Conservation (phyloP, 108 stramenopile genomes). For the Skeletonema costatum region DNA sequence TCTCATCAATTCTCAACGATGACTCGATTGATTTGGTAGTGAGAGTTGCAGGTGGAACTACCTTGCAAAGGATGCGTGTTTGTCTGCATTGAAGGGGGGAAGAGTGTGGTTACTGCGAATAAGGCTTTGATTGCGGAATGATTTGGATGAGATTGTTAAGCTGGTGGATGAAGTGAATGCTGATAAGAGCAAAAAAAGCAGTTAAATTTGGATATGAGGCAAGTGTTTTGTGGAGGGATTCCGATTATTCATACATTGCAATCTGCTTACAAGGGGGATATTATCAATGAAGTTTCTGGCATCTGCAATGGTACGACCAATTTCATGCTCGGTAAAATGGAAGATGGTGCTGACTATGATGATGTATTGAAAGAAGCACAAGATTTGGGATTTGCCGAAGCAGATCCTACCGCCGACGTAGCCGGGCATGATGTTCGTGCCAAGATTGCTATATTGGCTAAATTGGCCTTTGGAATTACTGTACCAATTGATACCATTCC, state of each 20-base stretch:
- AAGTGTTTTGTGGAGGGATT: slow-evolving; percentile 84
- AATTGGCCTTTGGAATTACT: slow-evolving; percentile 85
- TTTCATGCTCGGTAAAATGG: slow-evolving; percentile 82
- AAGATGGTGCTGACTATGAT: slow-evolving; percentile 63
- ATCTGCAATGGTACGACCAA: slow-evolving; percentile 90
- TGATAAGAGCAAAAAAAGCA: slow-evolving; percentile 3
- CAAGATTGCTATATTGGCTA: slow-evolving; percentile 89
- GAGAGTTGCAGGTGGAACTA: slow-evolving; percentile 77
- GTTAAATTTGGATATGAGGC: slow-evolving; percentile 75
- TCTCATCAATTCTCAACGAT: slow-evolving; percentile 68
- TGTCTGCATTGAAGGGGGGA: slow-evolving; percentile 52
- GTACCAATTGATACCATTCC: slow-evolving; percentile 71
- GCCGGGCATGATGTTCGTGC: slow-evolving; percentile 93
- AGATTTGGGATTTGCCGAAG: slow-evolving; percentile 81
- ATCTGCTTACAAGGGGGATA: slow-evolving; percentile 66
- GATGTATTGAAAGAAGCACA: slow-evolving; percentile 76
- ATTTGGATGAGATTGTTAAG: slow-evolving; percentile 58
- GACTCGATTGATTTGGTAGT: slow-evolving; percentile 72
- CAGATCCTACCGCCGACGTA: slow-evolving; percentile 86
- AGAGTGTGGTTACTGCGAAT: slow-evolving; percentile 86
- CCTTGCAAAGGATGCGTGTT: slow-evolving; percentile 62
- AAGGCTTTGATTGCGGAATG: slow-evolving; percentile 78
- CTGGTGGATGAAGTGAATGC: slow-evolving; percentile 22
- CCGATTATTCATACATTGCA: slow-evolving; percentile 81
- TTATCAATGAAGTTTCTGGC: slow-evolving; percentile 72